Percentiles rank a stretch among this genome's conserved stretches.
Evolutionary conservation across 148 eudicot species (phyloP).

Genomic region (Agrostemma githago): DNA sequence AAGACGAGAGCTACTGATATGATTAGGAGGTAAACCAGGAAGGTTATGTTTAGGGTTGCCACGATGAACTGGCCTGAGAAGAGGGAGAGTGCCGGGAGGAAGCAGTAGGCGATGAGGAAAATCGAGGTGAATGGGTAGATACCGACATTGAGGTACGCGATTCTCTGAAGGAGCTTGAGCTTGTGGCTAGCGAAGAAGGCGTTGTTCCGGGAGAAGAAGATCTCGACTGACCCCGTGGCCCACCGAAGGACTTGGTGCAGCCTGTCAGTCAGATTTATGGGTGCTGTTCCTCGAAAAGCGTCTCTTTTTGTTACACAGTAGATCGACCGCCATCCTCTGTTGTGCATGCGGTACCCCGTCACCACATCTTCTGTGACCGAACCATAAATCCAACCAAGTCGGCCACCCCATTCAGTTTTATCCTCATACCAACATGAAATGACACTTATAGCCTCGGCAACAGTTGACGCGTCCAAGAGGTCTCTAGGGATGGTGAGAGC

Average conservation of each 20-base stretch:
- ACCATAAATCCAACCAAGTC: conserved; percentile 96
- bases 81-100: conserved; percentile 87
- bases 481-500: conserved; percentile 82
- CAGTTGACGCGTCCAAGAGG: conserved; percentile 80
- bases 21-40: conserved; percentile 63
- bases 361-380: conserved; percentile 95
- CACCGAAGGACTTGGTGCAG: conserved; percentile 96
- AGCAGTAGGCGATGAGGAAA: conserved; percentile 86
- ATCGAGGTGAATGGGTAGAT: conserved; percentile 93
- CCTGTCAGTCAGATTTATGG: conserved; percentile 84
- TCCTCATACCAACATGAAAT: conserved; percentile 95
- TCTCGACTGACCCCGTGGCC: conserved; percentile 98
- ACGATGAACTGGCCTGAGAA: conserved; percentile 94
- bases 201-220: conserved; percentile 87
- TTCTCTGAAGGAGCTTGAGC: conserved; percentile 70
- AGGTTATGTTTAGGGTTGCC: conserved; percentile 59
- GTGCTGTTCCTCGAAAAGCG: conserved; percentile 93
- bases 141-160: conserved; percentile 87
- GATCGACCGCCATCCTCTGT: conserved; percentile 85
- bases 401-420: conserved; percentile 89
- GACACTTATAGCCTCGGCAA: conserved; percentile 86
- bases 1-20: conserved; percentile 68
- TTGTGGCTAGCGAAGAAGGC: conserved; percentile 67
- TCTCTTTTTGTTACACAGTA: conserved; percentile 89
- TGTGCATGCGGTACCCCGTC: conserved; percentile 92